Evolutionary conservation across 2,329 filamentous ascomycete genomes (phyloP), one percentile per base, ranked within the genome.

Genomic region (Trichoderma endophyticum): DNA sequence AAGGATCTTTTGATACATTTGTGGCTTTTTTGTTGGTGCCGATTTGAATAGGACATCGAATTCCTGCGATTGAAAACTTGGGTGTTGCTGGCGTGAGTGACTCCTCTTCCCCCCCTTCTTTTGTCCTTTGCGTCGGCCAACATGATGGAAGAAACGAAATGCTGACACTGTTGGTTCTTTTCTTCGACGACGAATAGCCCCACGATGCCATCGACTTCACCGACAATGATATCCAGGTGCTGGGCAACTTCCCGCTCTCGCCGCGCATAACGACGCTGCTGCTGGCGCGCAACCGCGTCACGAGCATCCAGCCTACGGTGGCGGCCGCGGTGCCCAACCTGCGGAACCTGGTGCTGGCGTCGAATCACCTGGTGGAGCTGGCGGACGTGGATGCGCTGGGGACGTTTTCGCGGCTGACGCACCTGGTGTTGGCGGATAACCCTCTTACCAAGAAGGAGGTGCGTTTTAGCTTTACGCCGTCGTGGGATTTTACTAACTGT

Each of bases 151-250:
- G 26, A 6, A 32, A 14, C 14, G 7, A 3, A 21, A n/a, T 9
- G 59, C 57, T 72, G 36, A 71, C 26, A 15, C 62, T 57, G 12
- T 24, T 3, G 14, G 28, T 30, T 63, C 26, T 39, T 39, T 14
- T 14, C n/a, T 5, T 12, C 14, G n/a, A 39, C 7, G 21, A 54
- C 21, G 48, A 24, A 15, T 78, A 97, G 93, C 93, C 95, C 78
- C 94, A 97, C 88, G 96, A 98, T 86, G 91, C 93, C 76, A 97
- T 99, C 86, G 96, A 99, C 85, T 91, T 99, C 79, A 98, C 96
- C 82, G 96, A 99, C 86, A 99, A 99, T 83, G 95, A 98, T 83
- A 95, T 99, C 79, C 90, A 93, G 77, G 86, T 92, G 64, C 89
- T 99, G 75, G 92, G 91, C 75, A 98, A 98, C 84, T 97, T 99